phyloP scores from a whole-genome alignment of 306 rosid genomes.

The apple (Malus domestica) region DNA sequence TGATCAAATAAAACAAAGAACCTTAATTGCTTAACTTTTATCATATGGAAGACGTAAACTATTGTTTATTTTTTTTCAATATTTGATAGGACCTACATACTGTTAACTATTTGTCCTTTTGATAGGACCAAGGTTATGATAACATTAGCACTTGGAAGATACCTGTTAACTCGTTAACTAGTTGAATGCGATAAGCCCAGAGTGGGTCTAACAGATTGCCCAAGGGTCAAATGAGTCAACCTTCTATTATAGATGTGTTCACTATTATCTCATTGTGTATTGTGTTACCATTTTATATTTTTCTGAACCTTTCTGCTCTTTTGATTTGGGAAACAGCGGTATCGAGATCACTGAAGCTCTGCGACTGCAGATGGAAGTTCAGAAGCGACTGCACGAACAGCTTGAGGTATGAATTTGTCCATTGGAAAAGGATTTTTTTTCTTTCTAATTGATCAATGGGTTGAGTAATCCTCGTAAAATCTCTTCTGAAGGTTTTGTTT shows the following conservation, averaged over 20 bases:
- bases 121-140: background rate
- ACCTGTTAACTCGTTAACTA: background rate
- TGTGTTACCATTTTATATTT: constrained; percentile 19
- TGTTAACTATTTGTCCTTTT: background rate
- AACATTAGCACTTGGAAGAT: background rate
- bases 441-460: constrained; percentile 6
- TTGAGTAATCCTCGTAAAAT: constrained; percentile 3
- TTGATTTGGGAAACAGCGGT: constrained; percentile 49
- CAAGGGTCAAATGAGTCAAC: background rate
- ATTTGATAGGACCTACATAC: background rate
- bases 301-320: background rate
- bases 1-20: background rate
- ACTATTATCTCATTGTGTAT: background rate
- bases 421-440: constrained; percentile 15
- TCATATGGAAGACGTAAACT: background rate
- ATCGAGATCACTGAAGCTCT: constrained; percentile 95
- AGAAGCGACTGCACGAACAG: constrained; percentile 92
- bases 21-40: background rate
- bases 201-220: background rate
- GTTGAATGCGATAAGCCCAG: background rate
- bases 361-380: constrained; percentile 99
- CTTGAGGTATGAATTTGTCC: constrained; percentile 66
- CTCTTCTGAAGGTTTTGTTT: constrained; percentile 1
- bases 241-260: background rate
- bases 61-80: background rate